Evolutionary conservation across 176 grass and related monocot genomes (phyloP).

Genomic region (Carex myosuroides): DNA sequence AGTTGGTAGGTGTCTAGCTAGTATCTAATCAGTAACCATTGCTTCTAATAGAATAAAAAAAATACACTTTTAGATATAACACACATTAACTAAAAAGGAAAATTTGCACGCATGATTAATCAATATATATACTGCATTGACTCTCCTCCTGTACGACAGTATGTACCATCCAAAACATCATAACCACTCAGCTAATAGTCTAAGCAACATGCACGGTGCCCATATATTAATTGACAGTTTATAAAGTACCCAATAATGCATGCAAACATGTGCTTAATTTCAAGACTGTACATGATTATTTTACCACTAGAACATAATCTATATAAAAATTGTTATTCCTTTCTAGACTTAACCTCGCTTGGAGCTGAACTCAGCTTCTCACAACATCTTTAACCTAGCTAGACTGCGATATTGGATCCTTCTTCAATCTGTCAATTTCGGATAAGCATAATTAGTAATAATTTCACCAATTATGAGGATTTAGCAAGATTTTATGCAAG

Average conservation of each 20-base stretch:
- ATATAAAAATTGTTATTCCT: not conserved
- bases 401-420: conserved; percentile 18
- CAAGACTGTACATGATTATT: not conserved
- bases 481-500: not conserved
- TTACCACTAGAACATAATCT: not conserved
- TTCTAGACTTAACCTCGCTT: conserved; percentile 4
- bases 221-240: not conserved
- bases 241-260: not conserved
- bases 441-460: not conserved
- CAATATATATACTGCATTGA: not conserved
- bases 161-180: not conserved
- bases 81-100: not conserved
- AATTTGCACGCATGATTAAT: not conserved
- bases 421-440: conserved; percentile 35
- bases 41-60: not conserved
- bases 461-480: not conserved
- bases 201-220: not conserved
- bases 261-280: not conserved
- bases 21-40: not conserved
- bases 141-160: not conserved
- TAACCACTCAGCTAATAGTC: not conserved
- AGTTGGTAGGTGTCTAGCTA: not conserved
- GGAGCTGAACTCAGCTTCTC: conserved; percentile 36
- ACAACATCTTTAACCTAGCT: conserved; percentile 5
- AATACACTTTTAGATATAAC: not conserved